These are phyloP conservation scores for Phytophthora meadii DNA, from an alignment of 352 stramenopile species.

Conservation along the genomic window DNA sequence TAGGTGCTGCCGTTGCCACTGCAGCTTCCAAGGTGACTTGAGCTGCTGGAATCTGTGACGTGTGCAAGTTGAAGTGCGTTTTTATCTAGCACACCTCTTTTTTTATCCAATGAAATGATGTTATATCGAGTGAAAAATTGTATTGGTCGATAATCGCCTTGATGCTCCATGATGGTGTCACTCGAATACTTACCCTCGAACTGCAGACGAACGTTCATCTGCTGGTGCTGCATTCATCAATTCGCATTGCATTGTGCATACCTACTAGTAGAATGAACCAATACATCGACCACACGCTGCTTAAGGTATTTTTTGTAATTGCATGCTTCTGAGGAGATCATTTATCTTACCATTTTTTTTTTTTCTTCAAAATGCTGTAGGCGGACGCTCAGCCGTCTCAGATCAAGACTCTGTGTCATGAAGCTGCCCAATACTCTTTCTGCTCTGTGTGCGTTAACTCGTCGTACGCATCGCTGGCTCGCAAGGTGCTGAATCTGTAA, in stretches of 20 bases:
- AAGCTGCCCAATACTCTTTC: conserved; percentile 76
- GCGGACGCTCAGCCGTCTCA: conserved; percentile 70
- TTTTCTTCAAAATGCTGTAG: conserved; percentile 24
- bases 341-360: neutral
- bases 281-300: conserved; percentile 84
- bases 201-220: conserved; percentile 14
- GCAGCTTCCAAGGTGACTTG: conserved; percentile 31
- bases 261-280: conserved; percentile 47
- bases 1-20: conserved; percentile 29
- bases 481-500: conserved; percentile 41
- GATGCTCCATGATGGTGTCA: conserved; percentile 1
- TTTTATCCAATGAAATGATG: neutral
- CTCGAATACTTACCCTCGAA: conserved; percentile 40
- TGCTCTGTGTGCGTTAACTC: conserved; percentile 86
- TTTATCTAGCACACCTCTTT: neutral
- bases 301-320: conserved; percentile 52
- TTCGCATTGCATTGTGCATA: conserved; percentile 1
- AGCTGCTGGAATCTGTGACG: conserved; percentile 23
- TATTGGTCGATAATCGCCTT: conserved; percentile 27
- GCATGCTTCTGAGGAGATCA: too few species aligned
- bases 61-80: conserved; percentile 25
- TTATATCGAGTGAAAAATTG: neutral
- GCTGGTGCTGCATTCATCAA: conserved; percentile 13
- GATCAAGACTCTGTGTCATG: conserved; percentile 70
- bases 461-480: conserved; percentile 67